phyloP scores from a whole-genome alignment of 495 filamentous ascomycete genomes.

The Aspergillus bridgeri region DNA sequence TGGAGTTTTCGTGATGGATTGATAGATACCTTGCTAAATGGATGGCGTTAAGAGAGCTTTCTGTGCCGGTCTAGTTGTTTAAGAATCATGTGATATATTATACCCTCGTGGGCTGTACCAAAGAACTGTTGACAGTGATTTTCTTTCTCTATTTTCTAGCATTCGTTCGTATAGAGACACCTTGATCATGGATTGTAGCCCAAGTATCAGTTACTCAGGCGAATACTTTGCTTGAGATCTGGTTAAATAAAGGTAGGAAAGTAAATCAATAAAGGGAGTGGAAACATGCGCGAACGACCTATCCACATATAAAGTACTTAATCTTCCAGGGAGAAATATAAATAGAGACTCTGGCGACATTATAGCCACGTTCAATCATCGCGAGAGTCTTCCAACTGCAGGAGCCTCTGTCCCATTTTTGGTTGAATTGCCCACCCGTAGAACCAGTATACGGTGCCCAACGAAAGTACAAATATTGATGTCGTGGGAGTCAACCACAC shows the following conservation, averaged over 20 bases:
- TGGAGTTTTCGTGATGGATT: neutral
- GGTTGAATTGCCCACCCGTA: constrained; percentile 23
- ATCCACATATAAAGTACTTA: neutral
- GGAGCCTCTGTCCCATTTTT: neutral
- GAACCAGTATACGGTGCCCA: constrained; percentile 1
- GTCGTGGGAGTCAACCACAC: constrained; percentile 1
- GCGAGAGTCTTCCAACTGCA: neutral
- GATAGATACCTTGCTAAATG: neutral
- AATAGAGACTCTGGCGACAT: too few relatives aligned
- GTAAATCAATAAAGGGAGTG: neutral
- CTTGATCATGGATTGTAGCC: neutral
- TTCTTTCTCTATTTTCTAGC: neutral
- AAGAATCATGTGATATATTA: too few relatives aligned
- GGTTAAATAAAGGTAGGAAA: too few relatives aligned
- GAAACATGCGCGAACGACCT: neutral
- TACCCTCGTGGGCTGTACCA: too few relatives aligned
- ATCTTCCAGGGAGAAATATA: neutral
- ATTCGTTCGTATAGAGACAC: neutral
- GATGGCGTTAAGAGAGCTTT: too few relatives aligned
- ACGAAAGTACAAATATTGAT: neutral
- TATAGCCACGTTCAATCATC: neutral
- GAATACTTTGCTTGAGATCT: too few relatives aligned
- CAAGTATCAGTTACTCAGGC: too few relatives aligned
- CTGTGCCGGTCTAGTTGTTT: too few relatives aligned
- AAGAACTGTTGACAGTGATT: neutral